Percentiles rank a stretch among this genome's conserved stretches.
Conservation (phyloP, 495 filamentous ascomycete species). For the Staphylotrichum tortipilum region DNA sequence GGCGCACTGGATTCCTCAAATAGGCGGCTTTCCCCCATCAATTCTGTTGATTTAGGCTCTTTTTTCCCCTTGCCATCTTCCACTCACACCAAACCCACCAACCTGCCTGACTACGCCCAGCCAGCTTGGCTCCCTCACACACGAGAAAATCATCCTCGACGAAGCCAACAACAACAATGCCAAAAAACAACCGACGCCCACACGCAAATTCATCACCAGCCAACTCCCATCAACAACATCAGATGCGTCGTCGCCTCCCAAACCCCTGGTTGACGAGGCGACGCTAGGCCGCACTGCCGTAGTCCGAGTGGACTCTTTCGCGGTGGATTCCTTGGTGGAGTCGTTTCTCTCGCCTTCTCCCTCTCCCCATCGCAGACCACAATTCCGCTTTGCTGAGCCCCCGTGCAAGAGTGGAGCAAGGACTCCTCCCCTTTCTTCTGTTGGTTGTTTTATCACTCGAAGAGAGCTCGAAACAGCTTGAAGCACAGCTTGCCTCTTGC, state of each 20-base stretch:
- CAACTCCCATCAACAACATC: too few relatives aligned
- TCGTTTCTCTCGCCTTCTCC: too few relatives aligned
- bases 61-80: not conserved
- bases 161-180: not conserved
- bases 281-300: conserved; percentile 2
- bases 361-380: not conserved
- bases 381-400: not conserved
- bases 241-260: not conserved
- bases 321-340: too few relatives aligned
- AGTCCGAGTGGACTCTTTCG: not conserved
- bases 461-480: too few relatives aligned
- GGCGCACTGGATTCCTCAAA: conserved; percentile 1
- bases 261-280: conserved; percentile 5
- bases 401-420: conserved; percentile 4
- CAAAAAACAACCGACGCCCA: too few relatives aligned
- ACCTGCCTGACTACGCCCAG: too few relatives aligned
- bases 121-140: not conserved
- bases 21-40: not conserved
- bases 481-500: too few relatives aligned
- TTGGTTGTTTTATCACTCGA: too few relatives aligned
- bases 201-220: too few relatives aligned
- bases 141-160: not conserved
- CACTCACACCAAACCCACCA: too few relatives aligned
- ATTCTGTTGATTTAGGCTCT: not conserved
- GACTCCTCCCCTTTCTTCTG: too few relatives aligned